A percentile compares a stretch with the other conserved stretches of the same genome.
Evolutionary conservation across 768 basidiomycete species (phyloP).

Genomic region (Suillus subalutaceus): DNA sequence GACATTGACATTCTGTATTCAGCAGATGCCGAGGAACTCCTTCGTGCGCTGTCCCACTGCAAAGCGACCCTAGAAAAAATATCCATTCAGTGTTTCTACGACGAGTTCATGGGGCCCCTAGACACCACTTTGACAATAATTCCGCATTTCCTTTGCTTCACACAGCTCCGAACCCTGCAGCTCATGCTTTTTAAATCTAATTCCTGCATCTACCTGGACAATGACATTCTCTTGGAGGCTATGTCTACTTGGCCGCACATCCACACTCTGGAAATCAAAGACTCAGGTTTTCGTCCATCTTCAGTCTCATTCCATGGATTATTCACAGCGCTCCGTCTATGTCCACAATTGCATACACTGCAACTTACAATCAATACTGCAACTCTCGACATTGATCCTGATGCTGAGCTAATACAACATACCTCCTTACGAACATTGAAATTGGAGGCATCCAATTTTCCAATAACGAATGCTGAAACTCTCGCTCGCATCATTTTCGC

Average conservation of each 20-base stretch:
- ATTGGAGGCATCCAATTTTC: neutral
- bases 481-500: neutral
- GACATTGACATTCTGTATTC: neutral
- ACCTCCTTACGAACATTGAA: neutral
- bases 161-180: neutral
- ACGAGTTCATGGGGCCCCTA: too few species aligned
- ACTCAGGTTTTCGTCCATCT: neutral
- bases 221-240: neutral
- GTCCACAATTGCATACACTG: neutral
- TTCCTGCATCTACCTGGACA: neutral
- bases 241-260: neutral
- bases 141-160: neutral
- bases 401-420: neutral
- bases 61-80: neutral
- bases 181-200: neutral
- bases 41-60: neutral
- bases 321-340: neutral
- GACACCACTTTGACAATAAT: neutral
- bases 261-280: neutral
- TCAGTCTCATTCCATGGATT: neutral
- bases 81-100: too few species aligned
- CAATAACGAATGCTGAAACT: neutral
- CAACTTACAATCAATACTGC: neutral
- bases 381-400: neutral
- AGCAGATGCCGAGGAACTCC: neutral